A percentile compares a stretch with the other conserved stretches of the same genome.
Conservation (phyloP, 108 stramenopile genomes). For the Cyclostephanos invisitatus region DNA sequence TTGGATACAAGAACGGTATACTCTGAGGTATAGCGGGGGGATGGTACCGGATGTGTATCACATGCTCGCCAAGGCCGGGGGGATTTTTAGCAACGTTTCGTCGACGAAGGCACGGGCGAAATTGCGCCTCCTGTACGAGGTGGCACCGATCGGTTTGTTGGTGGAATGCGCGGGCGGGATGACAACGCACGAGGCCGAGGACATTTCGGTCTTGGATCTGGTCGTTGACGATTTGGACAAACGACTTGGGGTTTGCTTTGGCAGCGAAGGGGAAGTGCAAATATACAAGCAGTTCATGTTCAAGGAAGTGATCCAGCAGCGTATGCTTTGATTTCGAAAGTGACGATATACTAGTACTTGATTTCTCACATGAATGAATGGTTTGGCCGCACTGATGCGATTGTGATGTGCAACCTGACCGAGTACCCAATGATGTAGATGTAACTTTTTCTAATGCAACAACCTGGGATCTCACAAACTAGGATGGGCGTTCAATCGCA, state of each 20-base stretch:
- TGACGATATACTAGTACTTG: no score
- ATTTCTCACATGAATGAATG: no score
- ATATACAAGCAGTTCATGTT: constrained; percentile 83
- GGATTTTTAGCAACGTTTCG: constrained; percentile 90
- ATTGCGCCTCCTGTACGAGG: constrained; percentile 93
- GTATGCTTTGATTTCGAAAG: not conserved
- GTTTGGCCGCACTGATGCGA: no score
- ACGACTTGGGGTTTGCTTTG: constrained; percentile 83
- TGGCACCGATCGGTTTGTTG: constrained; percentile 86
- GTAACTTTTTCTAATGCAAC: no score
- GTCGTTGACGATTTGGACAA: constrained; percentile 74
- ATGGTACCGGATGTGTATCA: constrained; percentile 91
- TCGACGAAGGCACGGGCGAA: constrained; percentile 88
- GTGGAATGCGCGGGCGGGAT: constrained; percentile 89
- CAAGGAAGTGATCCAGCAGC: not conserved
- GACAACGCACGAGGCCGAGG: constrained; percentile 74
- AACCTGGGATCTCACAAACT: no score
- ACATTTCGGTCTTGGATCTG: constrained; percentile 83
- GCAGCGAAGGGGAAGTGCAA: constrained; percentile 72
- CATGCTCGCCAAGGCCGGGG: constrained; percentile 84
- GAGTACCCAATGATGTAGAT: no score
- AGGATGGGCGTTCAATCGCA: no score
- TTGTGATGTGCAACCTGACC: no score
- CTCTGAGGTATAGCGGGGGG: constrained; percentile 86
- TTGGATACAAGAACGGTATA: constrained; percentile 91